These are phyloP conservation scores for Homolaphlyctis polyrhiza DNA, from an alignment of 371 early-diverging fungal genomes.

Conservation along the genomic window DNA sequence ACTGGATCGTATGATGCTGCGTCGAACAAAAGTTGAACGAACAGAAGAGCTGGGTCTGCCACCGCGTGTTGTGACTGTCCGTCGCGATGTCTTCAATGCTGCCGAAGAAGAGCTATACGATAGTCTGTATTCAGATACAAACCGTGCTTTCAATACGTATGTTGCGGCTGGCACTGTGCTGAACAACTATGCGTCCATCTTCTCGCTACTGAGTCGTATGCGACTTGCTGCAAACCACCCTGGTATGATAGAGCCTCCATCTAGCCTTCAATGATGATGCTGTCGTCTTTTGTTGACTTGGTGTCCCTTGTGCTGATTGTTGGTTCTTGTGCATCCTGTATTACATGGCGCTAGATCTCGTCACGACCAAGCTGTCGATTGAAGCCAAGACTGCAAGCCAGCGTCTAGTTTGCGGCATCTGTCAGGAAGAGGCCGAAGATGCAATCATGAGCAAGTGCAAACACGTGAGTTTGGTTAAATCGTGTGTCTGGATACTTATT, in stretches of 20 bases:
- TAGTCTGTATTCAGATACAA: constrained; percentile 73
- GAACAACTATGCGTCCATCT: constrained; percentile 92
- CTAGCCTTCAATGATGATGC: constrained; percentile 31
- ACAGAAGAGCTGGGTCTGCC: constrained; percentile 92
- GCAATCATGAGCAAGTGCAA: constrained; percentile 87
- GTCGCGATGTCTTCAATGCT: constrained; percentile 80
- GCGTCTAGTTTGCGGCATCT: constrained; percentile 82
- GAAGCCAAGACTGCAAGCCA: constrained; percentile 26
- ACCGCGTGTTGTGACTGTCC: constrained; percentile 73
- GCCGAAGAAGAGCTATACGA: constrained; percentile 93
- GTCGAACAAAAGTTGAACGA: constrained; percentile 88
- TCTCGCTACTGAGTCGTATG: constrained; percentile 48
- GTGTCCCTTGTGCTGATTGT: no score
- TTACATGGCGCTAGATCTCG: constrained; percentile 21
- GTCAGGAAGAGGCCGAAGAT: constrained; percentile 87
- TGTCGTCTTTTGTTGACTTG: no score
- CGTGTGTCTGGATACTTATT: constrained; percentile 30
- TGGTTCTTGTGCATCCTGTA: constrained; percentile 1
- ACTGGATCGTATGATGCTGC: constrained; percentile 87
- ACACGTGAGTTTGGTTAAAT: no score
- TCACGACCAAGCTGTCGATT: constrained; percentile 25
- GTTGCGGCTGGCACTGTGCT: constrained; percentile 79
- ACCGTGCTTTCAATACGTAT: constrained; percentile 78
- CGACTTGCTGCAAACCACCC: constrained; percentile 85
- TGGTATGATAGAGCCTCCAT: no score